A percentile compares a stretch with the other conserved stretches of the same genome.
Conservation (phyloP, 2,329 filamentous ascomycete genomes). For the Verticillium longisporum region DNA sequence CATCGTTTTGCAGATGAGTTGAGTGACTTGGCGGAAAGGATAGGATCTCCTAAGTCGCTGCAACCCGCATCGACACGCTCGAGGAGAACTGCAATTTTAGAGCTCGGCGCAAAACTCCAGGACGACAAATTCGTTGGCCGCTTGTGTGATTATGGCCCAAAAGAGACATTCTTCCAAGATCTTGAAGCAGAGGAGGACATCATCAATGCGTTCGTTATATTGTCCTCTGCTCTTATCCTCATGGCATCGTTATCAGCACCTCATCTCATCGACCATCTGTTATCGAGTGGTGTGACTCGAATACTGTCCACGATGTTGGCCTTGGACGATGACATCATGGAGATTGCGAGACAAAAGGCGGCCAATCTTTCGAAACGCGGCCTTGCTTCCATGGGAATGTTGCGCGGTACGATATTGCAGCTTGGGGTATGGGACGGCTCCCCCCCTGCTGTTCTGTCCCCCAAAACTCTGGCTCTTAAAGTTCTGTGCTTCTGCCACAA, state of each 20-base stretch:
- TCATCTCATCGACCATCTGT: slow-evolving; percentile 51
- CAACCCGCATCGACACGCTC: slow-evolving; percentile 38
- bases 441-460: slow-evolving; percentile 45
- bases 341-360: slow-evolving; percentile 56
- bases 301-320: slow-evolving; percentile 51
- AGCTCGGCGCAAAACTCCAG: slow-evolving; percentile 52
- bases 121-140: slow-evolving; percentile 59
- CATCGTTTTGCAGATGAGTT: slow-evolving; percentile 60
- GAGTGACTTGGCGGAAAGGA: slow-evolving; percentile 55
- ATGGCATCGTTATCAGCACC: slow-evolving; percentile 53
- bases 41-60: slow-evolving; percentile 44
- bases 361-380: slow-evolving; percentile 63
- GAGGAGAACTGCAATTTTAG: slow-evolving; percentile 51
- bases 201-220: slow-evolving; percentile 55
- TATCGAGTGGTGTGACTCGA: slow-evolving; percentile 44
- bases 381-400: slow-evolving; percentile 45
- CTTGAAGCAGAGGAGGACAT: slow-evolving; percentile 53
- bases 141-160: slow-evolving; percentile 69
- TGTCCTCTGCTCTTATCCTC: slow-evolving; percentile 57
- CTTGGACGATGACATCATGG: slow-evolving; percentile 46
- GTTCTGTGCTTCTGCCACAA: slow-evolving; percentile 30
- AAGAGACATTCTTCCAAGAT: slow-evolving; percentile 59
- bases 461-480: slow-evolving; percentile 57
- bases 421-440: slow-evolving; percentile 55
- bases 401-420: slow-evolving; percentile 46